phyloP scores from a whole-genome alignment of 2,329 filamentous ascomycete genomes.

The Phialophora verrucosa region DNA sequence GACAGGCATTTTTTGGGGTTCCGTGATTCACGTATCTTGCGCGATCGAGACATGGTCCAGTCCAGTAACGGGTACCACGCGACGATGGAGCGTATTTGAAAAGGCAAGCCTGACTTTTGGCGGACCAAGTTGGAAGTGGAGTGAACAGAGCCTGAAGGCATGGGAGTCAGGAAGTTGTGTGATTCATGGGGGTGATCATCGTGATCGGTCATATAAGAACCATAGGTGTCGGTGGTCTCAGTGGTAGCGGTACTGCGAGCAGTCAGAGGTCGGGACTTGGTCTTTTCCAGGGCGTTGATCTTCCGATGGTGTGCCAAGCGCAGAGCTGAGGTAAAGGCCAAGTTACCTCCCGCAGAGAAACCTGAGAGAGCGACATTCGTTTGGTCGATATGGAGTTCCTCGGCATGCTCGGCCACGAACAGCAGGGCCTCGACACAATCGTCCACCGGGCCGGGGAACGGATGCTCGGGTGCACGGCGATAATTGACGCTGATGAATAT shows the following conservation, averaged over 20 bases:
- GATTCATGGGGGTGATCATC: conserved; percentile 23
- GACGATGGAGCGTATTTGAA: conserved; percentile 62
- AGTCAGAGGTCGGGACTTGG: conserved; percentile 38
- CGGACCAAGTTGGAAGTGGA: conserved; percentile 30
- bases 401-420: conserved; percentile 62
- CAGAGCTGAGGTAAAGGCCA: conserved; percentile 66
- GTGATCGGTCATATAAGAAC: conserved; percentile 24
- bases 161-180: conserved; percentile 26
- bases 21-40: conserved; percentile 61
- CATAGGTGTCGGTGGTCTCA: conserved; percentile 24
- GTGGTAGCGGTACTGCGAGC: conserved; percentile 31
- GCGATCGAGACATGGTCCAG: conserved; percentile 64
- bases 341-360: conserved; percentile 68
- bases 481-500: conserved; percentile 68
- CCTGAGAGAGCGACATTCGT: conserved; percentile 64
- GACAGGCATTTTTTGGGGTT: conserved; percentile 59
- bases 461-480: conserved; percentile 64
- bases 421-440: conserved; percentile 67
- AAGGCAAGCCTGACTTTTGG: conserved; percentile 44
- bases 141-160: conserved; percentile 15
- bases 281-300: conserved; percentile 44
- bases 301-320: conserved; percentile 55
- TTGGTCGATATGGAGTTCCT: conserved; percentile 62
- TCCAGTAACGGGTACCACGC: conserved; percentile 69
- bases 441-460: conserved; percentile 68